These are phyloP conservation scores for Diutina siamensis DNA, from an alignment of 1,139 yeast species.

Conservation along the genomic window DNA sequence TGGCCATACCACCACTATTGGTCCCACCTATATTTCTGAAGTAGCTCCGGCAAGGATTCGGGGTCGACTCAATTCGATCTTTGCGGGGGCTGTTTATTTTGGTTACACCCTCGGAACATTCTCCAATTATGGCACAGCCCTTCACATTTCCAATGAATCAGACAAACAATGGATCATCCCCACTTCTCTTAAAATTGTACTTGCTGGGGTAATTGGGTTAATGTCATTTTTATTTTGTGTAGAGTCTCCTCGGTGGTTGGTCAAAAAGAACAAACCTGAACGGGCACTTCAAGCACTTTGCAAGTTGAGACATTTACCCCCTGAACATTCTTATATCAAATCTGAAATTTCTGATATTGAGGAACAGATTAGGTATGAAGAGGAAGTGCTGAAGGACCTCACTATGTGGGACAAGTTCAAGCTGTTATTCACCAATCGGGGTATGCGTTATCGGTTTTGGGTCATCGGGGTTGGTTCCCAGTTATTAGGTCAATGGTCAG, in stretches of 20 bases:
- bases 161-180: conserved; percentile 24
- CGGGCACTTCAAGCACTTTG: conserved; percentile 26
- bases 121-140: conserved; percentile 30
- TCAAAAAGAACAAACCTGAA: conserved; percentile 26
- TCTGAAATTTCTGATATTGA: conserved; percentile 43
- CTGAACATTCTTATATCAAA: conserved; percentile 38
- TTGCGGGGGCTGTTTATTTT: conserved; percentile 44
- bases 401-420: conserved; percentile 17
- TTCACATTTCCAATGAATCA: conserved; percentile 20
- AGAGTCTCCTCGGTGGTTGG: conserved; percentile 37
- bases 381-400: conserved; percentile 20
- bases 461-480: conserved; percentile 32
- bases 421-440: conserved; percentile 24
- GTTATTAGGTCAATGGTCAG: conserved; percentile 50
- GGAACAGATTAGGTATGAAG: conserved; percentile 30
- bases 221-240: conserved; percentile 25
- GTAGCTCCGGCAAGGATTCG: conserved; percentile 42
- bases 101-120: conserved; percentile 45
- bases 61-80: conserved; percentile 38
- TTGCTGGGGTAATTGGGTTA: conserved; percentile 31
- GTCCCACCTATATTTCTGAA: conserved; percentile 44
- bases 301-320: conserved; percentile 37
- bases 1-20: conserved; percentile 47
- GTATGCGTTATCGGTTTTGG: conserved; percentile 35
- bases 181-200: conserved; percentile 24